Percentiles rank a stretch among this genome's conserved stretches.
Conservation (phyloP, 768 basidiomycete species). For the Sistotremastrum niveocremeum region DNA sequence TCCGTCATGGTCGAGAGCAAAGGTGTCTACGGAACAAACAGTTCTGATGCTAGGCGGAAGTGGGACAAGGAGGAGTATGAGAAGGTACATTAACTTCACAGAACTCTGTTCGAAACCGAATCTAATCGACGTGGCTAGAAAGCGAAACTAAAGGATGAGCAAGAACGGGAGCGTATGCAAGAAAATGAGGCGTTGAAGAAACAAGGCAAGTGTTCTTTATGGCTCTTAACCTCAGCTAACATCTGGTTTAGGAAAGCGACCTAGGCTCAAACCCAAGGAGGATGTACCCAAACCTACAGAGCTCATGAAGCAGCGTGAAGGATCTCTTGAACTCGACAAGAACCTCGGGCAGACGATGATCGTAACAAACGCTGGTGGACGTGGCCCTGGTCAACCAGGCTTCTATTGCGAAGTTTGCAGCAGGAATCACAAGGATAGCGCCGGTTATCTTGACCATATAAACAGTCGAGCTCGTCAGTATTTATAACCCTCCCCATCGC, state of each 20-base stretch:
- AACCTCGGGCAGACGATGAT: constrained; percentile 93
- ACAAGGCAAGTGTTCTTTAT: constrained; percentile 41
- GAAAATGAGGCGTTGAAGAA: constrained; percentile 76
- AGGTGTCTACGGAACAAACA: constrained; percentile 24
- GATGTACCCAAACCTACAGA: constrained; percentile 91
- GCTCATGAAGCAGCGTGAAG: constrained; percentile 80
- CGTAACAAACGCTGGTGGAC: constrained; percentile 69
- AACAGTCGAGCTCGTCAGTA: constrained; percentile 85
- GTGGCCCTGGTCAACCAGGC: constrained; percentile 83
- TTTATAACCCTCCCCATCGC: background rate
- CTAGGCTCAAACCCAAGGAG: constrained; percentile 48
- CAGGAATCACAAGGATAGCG: constrained; percentile 84
- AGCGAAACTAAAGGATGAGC: constrained; percentile 68
- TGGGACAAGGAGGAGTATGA: constrained; percentile 92
- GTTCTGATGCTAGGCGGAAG: constrained; percentile 64
- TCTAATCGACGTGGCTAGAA: constrained; percentile 32
- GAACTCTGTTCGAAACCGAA: background rate
- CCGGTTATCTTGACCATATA: constrained; percentile 91
- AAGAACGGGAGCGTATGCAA: constrained; percentile 71
- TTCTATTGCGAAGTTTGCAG: constrained; percentile 90
- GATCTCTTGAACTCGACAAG: constrained; percentile 80
- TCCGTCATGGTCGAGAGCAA: too few species aligned
- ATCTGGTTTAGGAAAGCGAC: constrained; percentile 57
- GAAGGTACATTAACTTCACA: background rate
- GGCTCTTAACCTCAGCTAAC: background rate